A percentile compares a stretch with the other conserved stretches of the same genome.
Evolutionary conservation across 148 eudicot genomes (phyloP).

Genomic region (Oxyria digyna): DNA sequence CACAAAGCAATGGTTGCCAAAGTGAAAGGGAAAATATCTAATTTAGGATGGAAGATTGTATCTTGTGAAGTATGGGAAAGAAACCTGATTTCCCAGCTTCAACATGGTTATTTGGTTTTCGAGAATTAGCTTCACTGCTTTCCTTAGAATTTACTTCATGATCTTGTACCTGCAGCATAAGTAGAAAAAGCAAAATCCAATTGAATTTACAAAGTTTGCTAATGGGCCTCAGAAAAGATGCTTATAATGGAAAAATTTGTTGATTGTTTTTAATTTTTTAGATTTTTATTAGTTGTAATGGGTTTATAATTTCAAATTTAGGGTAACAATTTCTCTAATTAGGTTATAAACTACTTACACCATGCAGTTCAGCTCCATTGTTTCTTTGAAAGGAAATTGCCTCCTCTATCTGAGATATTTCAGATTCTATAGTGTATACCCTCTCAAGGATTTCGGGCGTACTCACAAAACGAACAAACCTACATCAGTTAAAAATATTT

Average conservation of each 20-base stretch:
- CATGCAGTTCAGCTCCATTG: slow-evolving; percentile 28
- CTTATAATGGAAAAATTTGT: no score
- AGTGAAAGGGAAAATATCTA: background rate
- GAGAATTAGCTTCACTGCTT: slow-evolving; percentile 47
- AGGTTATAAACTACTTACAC: no score
- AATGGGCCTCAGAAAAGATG: no score
- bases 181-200: background rate
- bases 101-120: background rate
- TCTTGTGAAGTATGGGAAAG: background rate
- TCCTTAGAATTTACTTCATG: slow-evolving; percentile 33
- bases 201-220: no score
- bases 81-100: slow-evolving; percentile 8
- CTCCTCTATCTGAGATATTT: slow-evolving; percentile 77
- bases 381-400: slow-evolving; percentile 63
- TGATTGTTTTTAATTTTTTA: no score
- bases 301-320: no score
- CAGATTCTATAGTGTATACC: slow-evolving; percentile 83
- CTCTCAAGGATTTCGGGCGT: slow-evolving; percentile 96
- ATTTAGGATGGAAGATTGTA: background rate
- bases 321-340: no score
- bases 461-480: slow-evolving; percentile 99
- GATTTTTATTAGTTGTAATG: no score
- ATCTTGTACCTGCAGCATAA: slow-evolving; percentile 40
- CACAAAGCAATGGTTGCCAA: background rate
- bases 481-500: slow-evolving; percentile 13